Percentiles rank a stretch among this genome's conserved stretches.
Conservation (phyloP, 352 stramenopile genomes). For the Globisporangium spinosum region DNA sequence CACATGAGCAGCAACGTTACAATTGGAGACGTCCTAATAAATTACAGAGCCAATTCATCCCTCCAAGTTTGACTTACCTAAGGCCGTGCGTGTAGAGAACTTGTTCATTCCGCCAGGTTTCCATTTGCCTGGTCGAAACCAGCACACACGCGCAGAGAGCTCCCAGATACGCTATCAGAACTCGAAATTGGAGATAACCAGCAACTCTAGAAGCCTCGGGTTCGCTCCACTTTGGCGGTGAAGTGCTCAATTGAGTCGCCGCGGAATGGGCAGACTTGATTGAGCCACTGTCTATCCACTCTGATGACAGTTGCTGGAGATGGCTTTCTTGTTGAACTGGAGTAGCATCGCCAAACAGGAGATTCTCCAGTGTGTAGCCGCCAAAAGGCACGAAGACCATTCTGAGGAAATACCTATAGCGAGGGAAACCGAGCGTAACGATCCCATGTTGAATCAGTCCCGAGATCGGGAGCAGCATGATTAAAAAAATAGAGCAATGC, state of each 20-base stretch:
- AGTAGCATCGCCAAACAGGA: constrained; percentile 13
- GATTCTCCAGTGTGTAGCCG: constrained; percentile 19
- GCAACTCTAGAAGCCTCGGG: background rate
- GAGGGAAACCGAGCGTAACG: constrained; percentile 42
- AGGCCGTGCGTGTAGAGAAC: constrained; percentile 33
- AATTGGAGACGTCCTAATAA: background rate
- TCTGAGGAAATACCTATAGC: constrained; percentile 63
- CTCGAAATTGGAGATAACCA: background rate
- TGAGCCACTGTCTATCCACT: background rate
- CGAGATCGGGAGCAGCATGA: constrained; percentile 52
- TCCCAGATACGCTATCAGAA: background rate
- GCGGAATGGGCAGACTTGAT: background rate
- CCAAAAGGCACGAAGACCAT: constrained; percentile 40
- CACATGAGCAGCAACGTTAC: background rate
- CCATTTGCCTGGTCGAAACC: constrained; percentile 26
- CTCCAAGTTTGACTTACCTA: background rate
- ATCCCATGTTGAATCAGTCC: constrained; percentile 75
- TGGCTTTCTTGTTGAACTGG: background rate
- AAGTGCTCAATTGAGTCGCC: background rate
- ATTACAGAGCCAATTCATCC: background rate
- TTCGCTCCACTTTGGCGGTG: background rate
- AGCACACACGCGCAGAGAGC: constrained; percentile 14
- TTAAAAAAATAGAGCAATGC: constrained; percentile 31
- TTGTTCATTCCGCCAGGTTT: constrained; percentile 34
- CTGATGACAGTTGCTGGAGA: background rate